Evolutionary conservation across 2,329 filamentous ascomycete genomes (phyloP).

Genomic region (Fusarium globosum): DNA sequence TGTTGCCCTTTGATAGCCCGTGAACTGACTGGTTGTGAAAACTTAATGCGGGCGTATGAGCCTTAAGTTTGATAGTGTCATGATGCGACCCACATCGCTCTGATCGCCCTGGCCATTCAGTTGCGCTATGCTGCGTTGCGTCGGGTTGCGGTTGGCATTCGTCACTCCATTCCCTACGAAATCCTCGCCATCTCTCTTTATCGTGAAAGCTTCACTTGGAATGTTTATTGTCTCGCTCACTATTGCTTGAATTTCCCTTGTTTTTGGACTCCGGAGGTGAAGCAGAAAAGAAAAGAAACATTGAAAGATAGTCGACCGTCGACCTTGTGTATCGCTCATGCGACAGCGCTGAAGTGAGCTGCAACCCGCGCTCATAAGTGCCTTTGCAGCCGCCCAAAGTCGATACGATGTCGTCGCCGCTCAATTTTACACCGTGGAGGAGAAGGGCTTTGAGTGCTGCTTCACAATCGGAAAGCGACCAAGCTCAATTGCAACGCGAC

Average conservation of each 20-base stretch:
- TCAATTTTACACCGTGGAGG: constrained; percentile 62
- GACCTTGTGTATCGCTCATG: constrained; percentile 28
- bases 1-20: constrained; percentile 4
- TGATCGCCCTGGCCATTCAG: constrained; percentile 36
- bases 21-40: constrained; percentile 8
- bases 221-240: constrained; percentile 32
- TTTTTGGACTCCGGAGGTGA: background rate
- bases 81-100: constrained; percentile 40
- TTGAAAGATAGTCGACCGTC: background rate
- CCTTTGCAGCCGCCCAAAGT: constrained; percentile 24
- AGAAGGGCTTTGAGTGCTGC: constrained; percentile 55
- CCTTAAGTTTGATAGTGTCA: constrained; percentile 38
- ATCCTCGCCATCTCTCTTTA: constrained; percentile 31
- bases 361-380: constrained; percentile 32
- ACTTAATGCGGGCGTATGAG: constrained; percentile 30
- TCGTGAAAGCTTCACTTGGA: constrained; percentile 33
- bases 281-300: background rate
- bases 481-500: constrained; percentile 38
- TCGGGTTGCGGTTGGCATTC: constrained; percentile 24
- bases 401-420: constrained; percentile 58
- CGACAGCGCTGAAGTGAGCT: constrained; percentile 32
- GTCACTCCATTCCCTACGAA: constrained; percentile 44
- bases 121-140: constrained; percentile 13
- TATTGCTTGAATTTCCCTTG: constrained; percentile 24
- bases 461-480: constrained; percentile 45